Evolutionary conservation across 352 stramenopile species (phyloP).

Genomic region (Phytophthora sojae): DNA sequence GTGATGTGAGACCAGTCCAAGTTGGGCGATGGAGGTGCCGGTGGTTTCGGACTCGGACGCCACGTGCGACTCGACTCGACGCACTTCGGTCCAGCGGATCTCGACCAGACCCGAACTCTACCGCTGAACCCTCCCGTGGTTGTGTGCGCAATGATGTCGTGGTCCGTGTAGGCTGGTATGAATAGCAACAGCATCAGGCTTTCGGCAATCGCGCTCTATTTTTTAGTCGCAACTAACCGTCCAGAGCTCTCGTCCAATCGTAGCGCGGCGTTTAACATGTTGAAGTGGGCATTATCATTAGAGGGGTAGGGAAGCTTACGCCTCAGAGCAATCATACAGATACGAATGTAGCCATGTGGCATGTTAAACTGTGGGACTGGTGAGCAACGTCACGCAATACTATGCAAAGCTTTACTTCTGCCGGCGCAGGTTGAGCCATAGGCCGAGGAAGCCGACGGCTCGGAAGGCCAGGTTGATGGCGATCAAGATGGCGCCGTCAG

Average conservation of each 20-base stretch:
- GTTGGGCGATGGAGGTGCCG: background rate
- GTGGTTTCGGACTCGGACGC: background rate
- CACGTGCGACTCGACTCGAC: background rate
- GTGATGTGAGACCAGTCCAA: background rate
- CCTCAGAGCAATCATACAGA: background rate
- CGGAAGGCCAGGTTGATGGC: slow-evolving; percentile 42
- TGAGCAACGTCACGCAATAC: background rate
- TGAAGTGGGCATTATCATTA: slow-evolving; percentile 6
- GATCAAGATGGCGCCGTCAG: slow-evolving; percentile 30
- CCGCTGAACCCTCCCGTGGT: background rate
- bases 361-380: background rate
- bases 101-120: background rate
- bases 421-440: slow-evolving; percentile 29
- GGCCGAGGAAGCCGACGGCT: slow-evolving; percentile 28
- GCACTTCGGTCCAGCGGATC: background rate
- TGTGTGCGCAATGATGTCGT: background rate
- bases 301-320: background rate
- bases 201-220: slow-evolving; percentile 2
- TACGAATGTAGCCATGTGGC: background rate
- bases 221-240: background rate
- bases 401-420: background rate
- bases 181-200: background rate
- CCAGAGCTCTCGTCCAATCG: background rate
- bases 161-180: background rate
- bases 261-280: background rate